Base-by-base conservation (phyloP, 305 asterid genomes). In the Solanum hybrid region DNA sequence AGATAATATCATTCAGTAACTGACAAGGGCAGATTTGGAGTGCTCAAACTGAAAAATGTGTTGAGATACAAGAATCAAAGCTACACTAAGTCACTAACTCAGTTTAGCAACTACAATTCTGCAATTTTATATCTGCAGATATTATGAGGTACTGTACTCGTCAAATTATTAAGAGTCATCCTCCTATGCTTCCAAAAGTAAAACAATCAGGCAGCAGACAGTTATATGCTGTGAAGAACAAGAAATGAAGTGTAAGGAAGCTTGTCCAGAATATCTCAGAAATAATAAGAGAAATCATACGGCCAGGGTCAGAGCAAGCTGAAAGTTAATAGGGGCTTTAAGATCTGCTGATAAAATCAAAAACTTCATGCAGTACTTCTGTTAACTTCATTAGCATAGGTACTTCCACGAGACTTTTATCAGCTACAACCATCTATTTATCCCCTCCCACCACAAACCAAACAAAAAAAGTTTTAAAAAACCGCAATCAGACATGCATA, bases 181-280 rank as follows among this genome's bases (percentile, higher is more conserved):
- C 36, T 81, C 87, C 87, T 81, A 39, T 15, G 36, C 70, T 82
- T 82, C 70, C 24, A 82, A 82, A 81, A 82, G 72, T 41, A 82
- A 81, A 82, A 82, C 72, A 39, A 82, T 82, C 72, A 8, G 72
- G 87, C 87, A 41, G 87, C 87, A 82, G 70, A 39, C 68, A 81
- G 36, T 26, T 26, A 81, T 26, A 81, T 13, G 36, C 1, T 81
- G 68, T 39, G 22, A 45, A 79, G 72, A 82, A 41, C 87, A 82
- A 39, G 37, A 82, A 41, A 82, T 82, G 37, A 41, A 27, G 72
- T 26, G 72, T 27, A 41, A 82, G 87, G 87, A 82, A 26, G 26
- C 37, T 82, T 41, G 26, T 39, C 20, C 26, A 15, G 87, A 82
- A 82, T 14, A 82, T 26, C 37, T 45, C 70, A 17, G 26, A 61